These are phyloP conservation scores for Ceratocystis variospora DNA, from an alignment of 2,329 filamentous ascomycete species.

Conservation along the genomic window DNA sequence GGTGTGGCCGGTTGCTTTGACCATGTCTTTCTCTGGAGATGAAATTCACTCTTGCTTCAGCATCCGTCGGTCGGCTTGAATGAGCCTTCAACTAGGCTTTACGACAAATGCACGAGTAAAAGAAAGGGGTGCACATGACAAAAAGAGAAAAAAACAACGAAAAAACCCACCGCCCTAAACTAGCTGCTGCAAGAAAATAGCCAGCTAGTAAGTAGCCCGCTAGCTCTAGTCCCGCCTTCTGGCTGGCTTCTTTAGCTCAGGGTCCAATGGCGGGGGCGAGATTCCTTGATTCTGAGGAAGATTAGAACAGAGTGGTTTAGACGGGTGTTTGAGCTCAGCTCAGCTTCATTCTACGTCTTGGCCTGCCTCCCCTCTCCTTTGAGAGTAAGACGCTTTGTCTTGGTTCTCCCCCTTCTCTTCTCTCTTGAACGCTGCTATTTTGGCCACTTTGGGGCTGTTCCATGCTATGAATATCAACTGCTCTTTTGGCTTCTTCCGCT, in stretches of 20 bases:
- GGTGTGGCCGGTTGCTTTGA: not conserved
- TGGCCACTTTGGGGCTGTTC: not conserved
- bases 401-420: not conserved
- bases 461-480: not conserved
- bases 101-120: not conserved
- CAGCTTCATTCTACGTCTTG: not conserved
- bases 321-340: not conserved
- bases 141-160: not conserved
- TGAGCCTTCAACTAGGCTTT: not conserved
- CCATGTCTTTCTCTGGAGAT: not conserved
- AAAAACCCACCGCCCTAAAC: not conserved
- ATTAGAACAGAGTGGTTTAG: not conserved
- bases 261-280: not conserved
- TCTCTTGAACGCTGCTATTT: not conserved
- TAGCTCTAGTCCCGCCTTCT: not conserved
- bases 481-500: not conserved
- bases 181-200: not conserved
- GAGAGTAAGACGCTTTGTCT: not conserved
- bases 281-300: not conserved
- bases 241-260: not conserved
- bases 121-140: not conserved
- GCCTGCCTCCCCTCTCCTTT: not conserved
- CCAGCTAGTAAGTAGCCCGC: not conserved
- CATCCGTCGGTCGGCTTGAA: not conserved
- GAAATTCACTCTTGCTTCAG: not conserved